A percentile compares a stretch with the other conserved stretches of the same genome.
These are phyloP conservation scores for Aspergillus kassunensis DNA, from an alignment of 495 filamentous ascomycete species.

Conservation along the genomic window DNA sequence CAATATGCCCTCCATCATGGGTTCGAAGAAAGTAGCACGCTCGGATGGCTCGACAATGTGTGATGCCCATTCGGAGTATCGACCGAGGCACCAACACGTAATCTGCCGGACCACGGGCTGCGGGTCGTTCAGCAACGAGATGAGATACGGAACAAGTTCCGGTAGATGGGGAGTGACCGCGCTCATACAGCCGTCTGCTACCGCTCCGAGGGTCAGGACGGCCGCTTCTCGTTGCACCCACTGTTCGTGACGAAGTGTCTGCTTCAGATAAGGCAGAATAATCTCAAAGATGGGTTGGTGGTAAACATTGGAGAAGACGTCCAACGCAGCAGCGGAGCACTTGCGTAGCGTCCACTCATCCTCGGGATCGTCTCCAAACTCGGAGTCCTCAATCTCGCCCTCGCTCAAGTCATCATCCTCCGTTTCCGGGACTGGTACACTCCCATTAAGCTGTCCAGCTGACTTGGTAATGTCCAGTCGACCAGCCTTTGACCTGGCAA, in stretches of 20 bases:
- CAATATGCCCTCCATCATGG: constrained; percentile 96
- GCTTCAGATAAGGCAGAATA: constrained; percentile 87
- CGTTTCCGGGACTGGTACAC: constrained; percentile 37
- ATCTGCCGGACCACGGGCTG: constrained; percentile 96
- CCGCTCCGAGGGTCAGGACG: constrained; percentile 89
- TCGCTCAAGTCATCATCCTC: constrained; percentile 75
- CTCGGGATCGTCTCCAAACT: constrained; percentile 70
- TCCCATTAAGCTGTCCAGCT: constrained; percentile 49
- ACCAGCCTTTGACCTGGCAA: constrained; percentile 70
- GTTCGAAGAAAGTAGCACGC: constrained; percentile 78
- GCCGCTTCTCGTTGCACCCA: constrained; percentile 95
- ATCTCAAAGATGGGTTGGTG: constrained; percentile 82
- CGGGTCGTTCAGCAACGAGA: constrained; percentile 75
- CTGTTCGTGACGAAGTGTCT: constrained; percentile 80
- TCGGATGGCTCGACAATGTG: constrained; percentile 61
- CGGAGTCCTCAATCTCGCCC: constrained; percentile 82
- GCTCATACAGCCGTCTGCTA: constrained; percentile 91
- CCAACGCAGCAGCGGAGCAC: constrained; percentile 93
- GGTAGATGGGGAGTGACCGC: constrained; percentile 88
- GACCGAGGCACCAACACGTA: constrained; percentile 94
- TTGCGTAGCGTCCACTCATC: constrained; percentile 95
- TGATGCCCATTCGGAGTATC: constrained; percentile 92
- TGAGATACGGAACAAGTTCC: constrained; percentile 84
- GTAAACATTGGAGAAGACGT: constrained; percentile 90
- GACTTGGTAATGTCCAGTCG: constrained; percentile 45